Evolutionary conservation across 2,329 filamentous ascomycete genomes (phyloP), one percentile per base, ranked within the genome.

Genomic region (Sphaceloma murrayae): DNA sequence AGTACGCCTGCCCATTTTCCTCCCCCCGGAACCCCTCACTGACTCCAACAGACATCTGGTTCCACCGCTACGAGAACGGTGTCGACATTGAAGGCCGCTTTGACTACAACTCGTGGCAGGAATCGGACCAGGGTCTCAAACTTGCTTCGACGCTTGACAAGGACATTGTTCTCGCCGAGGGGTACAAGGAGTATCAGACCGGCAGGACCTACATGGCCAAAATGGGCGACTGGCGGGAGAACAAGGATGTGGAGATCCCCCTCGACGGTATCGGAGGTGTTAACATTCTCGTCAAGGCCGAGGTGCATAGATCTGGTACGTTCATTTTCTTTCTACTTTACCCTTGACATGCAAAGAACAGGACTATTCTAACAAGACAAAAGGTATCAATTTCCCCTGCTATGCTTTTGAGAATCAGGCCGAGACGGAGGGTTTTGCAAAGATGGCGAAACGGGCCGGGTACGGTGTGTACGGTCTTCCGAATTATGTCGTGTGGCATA

Each of bases 331-430:
- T 34, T n/a, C 9, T 30, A 32, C n/a, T 10, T 10, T 27, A 27
- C 2, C 9, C 9, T 16, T 11, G 32, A 9, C 14, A 38, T n/a
- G 18, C 26, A 5, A 46, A 14, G 39, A 14, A 16, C 42, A 44
- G 34, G n/a, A n/a, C n/a, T n/a, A 59, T 65, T 39, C 24, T 46
- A 13, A 49, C 38, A 48, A 63, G 51, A 17, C 7, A 14, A 34
- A 52, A 89, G 88, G 89, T 50, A 91, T 98, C 69, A 98, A 98
- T 65, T 98, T 98, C 65, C 91, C 91, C 6, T 80, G 79, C 60
- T 98, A 98, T 58, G 76, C 91, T 2, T 98, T 98, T 61, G 91
- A 98, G 63, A 96, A 98, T 65, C 91, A 98, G 68, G 91, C 91
- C 51, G 91, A 98, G 66, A 98, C 91, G 3, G 91, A 98, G 67